phyloP scores from a whole-genome alignment of 441 rosid genomes.

The Euphorbia schlechtendalii region DNA sequence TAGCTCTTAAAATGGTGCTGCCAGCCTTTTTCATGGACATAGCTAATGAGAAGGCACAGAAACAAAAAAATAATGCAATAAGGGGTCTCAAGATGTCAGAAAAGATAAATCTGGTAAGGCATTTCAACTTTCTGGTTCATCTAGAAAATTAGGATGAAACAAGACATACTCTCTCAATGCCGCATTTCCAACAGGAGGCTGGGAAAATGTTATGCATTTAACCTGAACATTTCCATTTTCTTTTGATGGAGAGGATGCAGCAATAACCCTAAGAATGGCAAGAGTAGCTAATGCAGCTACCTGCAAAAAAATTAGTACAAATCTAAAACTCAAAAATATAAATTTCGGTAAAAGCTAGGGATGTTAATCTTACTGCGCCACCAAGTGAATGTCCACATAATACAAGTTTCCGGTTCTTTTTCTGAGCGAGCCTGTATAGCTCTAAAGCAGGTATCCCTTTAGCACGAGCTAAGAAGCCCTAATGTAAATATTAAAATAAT shows the following conservation, averaged over 20 bases:
- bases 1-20: constrained; percentile 87
- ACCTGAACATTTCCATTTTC: constrained; percentile 64
- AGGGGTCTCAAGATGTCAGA: background rate
- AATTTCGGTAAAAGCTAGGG: constrained; percentile 1
- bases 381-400: constrained; percentile 99
- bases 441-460: constrained; percentile 98
- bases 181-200: constrained; percentile 96
- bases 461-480: constrained; percentile 99
- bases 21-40: constrained; percentile 91
- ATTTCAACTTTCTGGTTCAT: constrained; percentile 5
- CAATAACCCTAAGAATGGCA: constrained; percentile 88
- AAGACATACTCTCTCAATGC: constrained; percentile 84
- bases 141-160: constrained; percentile 10
- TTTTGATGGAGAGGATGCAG: constrained; percentile 70
- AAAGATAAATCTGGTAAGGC: background rate
- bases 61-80: background rate
- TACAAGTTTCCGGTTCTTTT: constrained; percentile 92
- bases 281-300: constrained; percentile 97
- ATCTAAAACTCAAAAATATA: constrained; percentile 12
- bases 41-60: constrained; percentile 35
- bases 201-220: constrained; percentile 93
- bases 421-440: constrained; percentile 88
- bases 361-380: constrained; percentile 68
- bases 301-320: constrained; percentile 25
- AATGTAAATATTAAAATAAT: constrained; percentile 10